A percentile compares a stretch with the other conserved stretches of the same genome.
phyloP scores from a whole-genome alignment of 768 basidiomycete species.

The Kwoniella sp. region DNA sequence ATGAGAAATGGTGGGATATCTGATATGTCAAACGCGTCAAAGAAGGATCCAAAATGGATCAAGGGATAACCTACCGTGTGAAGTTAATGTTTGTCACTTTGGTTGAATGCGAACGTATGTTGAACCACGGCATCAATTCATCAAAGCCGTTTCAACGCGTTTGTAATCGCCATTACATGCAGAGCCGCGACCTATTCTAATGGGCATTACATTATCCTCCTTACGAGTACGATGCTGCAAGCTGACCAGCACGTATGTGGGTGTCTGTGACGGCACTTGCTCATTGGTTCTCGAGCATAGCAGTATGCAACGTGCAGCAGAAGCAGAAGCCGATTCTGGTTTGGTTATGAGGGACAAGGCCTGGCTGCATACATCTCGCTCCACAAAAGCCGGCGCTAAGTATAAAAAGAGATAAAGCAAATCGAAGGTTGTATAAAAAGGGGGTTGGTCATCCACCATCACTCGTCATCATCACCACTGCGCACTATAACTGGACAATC shows the following conservation, averaged over 20 bases:
- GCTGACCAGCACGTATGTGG: no score
- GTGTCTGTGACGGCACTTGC: no score
- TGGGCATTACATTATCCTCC: no score
- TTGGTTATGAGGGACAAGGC: slow-evolving; percentile 15
- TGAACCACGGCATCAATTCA: no score
- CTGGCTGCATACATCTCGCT: slow-evolving; percentile 20
- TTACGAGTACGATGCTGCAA: no score
- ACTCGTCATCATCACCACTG: neutral
- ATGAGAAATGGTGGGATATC: no score
- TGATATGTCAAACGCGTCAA: neutral
- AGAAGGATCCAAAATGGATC: no score
- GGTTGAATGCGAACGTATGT: no score
- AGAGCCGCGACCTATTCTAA: no score
- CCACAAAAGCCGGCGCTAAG: slow-evolving; percentile 19
- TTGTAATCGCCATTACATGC: slow-evolving; percentile 12
- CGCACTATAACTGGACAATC: neutral
- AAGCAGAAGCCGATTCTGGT: neutral
- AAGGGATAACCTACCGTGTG: no score
- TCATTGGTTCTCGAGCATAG: no score
- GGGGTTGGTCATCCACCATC: slow-evolving; percentile 10
- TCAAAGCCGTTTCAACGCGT: neutral
- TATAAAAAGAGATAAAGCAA: slow-evolving; percentile 24
- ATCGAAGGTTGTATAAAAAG: slow-evolving; percentile 23
- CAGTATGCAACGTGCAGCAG: neutral
- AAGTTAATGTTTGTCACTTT: no score